Conservation (phyloP, 2,329 filamentous ascomycete species). For the Ilyonectria sp. region DNA sequence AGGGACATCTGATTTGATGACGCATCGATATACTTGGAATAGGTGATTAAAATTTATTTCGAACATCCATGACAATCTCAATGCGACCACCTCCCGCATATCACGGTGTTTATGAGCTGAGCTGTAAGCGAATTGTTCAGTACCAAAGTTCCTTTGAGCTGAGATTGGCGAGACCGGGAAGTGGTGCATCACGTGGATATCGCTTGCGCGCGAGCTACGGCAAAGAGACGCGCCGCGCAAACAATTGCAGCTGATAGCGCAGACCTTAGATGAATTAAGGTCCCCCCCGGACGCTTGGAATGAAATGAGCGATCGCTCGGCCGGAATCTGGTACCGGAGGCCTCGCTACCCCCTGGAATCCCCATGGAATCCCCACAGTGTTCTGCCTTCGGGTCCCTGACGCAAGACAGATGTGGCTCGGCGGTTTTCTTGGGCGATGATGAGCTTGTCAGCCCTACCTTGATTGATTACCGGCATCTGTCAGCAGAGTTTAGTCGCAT, state of each 20-base stretch:
- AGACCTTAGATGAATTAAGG: constrained; percentile 16
- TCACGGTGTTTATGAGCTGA: background rate
- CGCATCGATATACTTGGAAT: background rate
- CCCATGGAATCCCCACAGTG: constrained; percentile 1
- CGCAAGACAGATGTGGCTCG: background rate
- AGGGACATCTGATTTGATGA: background rate
- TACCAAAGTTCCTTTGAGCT: constrained; percentile 1
- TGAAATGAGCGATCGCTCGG: constrained; percentile 10
- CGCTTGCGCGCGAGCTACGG: background rate
- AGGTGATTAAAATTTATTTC: background rate
- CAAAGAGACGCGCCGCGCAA: background rate
- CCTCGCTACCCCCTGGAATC: constrained; percentile 7
- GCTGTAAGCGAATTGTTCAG: background rate
- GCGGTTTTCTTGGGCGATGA: background rate
- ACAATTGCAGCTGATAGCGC: background rate
- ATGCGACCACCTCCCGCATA: background rate
- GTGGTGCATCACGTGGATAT: constrained; percentile 10
- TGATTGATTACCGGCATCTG: background rate
- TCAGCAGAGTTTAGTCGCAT: background rate
- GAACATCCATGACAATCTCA: background rate
- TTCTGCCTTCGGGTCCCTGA: background rate
- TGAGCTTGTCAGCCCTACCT: background rate
- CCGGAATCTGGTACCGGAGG: constrained; percentile 21
- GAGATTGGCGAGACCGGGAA: background rate
- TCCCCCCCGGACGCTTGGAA: background rate